phyloP scores from a whole-genome alignment of 305 asterid species.

The Rubia occidens region DNA sequence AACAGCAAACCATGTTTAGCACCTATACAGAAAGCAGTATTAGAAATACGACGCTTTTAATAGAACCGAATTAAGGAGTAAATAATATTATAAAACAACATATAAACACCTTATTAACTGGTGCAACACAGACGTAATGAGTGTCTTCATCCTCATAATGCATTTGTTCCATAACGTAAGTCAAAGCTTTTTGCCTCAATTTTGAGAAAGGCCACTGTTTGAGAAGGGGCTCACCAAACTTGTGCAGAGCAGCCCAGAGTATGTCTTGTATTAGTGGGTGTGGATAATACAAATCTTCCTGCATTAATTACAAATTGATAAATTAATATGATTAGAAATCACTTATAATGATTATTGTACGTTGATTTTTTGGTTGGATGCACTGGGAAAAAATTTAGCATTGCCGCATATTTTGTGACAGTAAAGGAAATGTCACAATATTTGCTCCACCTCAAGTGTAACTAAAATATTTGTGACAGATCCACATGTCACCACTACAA shows the following conservation, averaged over 20 bases:
- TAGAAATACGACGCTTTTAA: too few species aligned
- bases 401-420: too few species aligned
- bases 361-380: too few species aligned
- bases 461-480: too few species aligned
- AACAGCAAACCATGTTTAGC: slow-evolving; percentile 85
- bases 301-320: slow-evolving; percentile 16
- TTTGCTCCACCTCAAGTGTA: too few species aligned
- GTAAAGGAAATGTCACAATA: too few species aligned
- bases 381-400: too few species aligned
- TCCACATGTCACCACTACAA: too few species aligned
- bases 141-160: slow-evolving; percentile 96
- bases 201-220: slow-evolving; percentile 81
- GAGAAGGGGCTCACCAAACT: slow-evolving; percentile 68
- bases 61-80: neutral
- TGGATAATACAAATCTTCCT: slow-evolving; percentile 98
- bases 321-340: too few species aligned
- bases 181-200: slow-evolving; percentile 67
- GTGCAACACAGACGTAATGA: slow-evolving; percentile 83
- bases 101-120: slow-evolving; percentile 76
- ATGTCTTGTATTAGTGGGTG: slow-evolving; percentile 83
- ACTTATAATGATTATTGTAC: too few species aligned
- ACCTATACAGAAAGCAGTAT: slow-evolving; percentile 27
- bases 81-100: too few species aligned
- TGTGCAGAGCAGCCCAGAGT: slow-evolving; percentile 79
- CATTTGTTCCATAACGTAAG: slow-evolving; percentile 68